Evolutionary conservation across 2,329 filamentous ascomycete genomes (phyloP).

Genomic region (Hypoxylon sp.): DNA sequence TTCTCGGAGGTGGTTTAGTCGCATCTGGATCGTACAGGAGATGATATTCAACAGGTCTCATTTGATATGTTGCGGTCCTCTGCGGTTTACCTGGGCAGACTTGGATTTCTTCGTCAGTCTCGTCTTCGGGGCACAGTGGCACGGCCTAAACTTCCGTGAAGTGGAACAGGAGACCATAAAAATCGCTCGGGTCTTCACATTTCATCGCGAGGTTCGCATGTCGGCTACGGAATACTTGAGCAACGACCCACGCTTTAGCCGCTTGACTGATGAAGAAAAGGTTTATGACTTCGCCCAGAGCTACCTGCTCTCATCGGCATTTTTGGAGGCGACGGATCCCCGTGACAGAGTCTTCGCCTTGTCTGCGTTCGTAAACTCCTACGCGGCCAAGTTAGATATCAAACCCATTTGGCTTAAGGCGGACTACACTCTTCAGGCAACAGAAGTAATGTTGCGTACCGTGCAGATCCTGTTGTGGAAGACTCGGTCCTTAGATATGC

Average conservation of each 20-base stretch:
- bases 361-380: slow-evolving; percentile 35
- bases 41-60: slow-evolving; percentile 39
- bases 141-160: slow-evolving; percentile 35
- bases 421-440: slow-evolving; percentile 32
- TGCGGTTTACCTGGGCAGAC: slow-evolving; percentile 36
- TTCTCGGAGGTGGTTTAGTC: slow-evolving; percentile 32
- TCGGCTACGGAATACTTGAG: slow-evolving; percentile 11
- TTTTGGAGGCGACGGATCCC: slow-evolving; percentile 32
- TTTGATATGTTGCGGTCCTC: slow-evolving; percentile 33
- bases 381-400: slow-evolving; percentile 11
- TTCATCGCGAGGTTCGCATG: slow-evolving; percentile 35
- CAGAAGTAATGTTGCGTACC: slow-evolving; percentile 32
- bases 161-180: slow-evolving; percentile 24
- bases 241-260: slow-evolving; percentile 16
- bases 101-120: slow-evolving; percentile 37
- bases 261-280: slow-evolving; percentile 30
- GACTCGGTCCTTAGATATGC: slow-evolving; percentile 33
- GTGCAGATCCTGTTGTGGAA: slow-evolving; percentile 35
- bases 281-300: slow-evolving; percentile 36
- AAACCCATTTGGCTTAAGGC: slow-evolving; percentile 34
- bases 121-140: slow-evolving; percentile 42
- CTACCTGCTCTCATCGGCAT: slow-evolving; percentile 34
- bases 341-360: slow-evolving; percentile 35
- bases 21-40: slow-evolving; percentile 43
- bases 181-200: slow-evolving; percentile 38